Conservation (phyloP, 2,329 filamentous ascomycete genomes). For the Lecanicillium sp. region DNA sequence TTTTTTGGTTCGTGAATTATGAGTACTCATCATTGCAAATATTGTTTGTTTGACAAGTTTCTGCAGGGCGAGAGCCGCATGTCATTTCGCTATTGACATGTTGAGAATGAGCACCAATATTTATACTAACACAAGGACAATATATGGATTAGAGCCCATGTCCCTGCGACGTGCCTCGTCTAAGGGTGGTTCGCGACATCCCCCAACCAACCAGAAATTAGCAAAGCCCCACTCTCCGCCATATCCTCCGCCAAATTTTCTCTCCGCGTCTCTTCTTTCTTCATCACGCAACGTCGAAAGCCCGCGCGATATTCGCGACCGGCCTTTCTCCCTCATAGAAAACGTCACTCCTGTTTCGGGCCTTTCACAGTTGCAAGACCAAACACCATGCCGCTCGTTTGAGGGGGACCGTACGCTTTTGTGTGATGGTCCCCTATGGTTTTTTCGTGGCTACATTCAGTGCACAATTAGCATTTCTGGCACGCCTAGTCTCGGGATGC, state of each 20-base stretch:
- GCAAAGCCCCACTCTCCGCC: neutral
- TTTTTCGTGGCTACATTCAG: conserved; percentile 33
- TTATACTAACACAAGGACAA: too few species aligned
- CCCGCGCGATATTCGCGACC: conserved; percentile 10
- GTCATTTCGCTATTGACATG: too few species aligned
- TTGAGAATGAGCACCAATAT: too few species aligned
- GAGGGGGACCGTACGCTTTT: conserved; percentile 32
- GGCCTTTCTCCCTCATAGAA: conserved; percentile 15
- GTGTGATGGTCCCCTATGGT: conserved; percentile 37
- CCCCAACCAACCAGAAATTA: neutral
- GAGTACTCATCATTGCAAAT: too few species aligned
- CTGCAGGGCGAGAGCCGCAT: too few species aligned
- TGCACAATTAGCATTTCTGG: too few species aligned
- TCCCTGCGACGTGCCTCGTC: too few species aligned
- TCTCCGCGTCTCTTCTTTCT: conserved; percentile 13
- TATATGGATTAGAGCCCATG: too few species aligned
- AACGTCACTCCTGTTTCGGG: conserved; percentile 11
- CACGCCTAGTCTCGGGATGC: too few species aligned
- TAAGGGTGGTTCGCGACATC: too few species aligned
- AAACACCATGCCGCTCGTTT: conserved; percentile 30
- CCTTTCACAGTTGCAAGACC: conserved; percentile 25
- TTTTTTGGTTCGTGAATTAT: too few species aligned
- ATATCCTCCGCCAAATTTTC: conserved; percentile 1
- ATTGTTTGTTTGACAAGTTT: too few species aligned
- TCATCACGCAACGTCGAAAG: conserved; percentile 24